Conservation (phyloP, 352 stramenopile species). For the Phytophthora nicotianae region DNA sequence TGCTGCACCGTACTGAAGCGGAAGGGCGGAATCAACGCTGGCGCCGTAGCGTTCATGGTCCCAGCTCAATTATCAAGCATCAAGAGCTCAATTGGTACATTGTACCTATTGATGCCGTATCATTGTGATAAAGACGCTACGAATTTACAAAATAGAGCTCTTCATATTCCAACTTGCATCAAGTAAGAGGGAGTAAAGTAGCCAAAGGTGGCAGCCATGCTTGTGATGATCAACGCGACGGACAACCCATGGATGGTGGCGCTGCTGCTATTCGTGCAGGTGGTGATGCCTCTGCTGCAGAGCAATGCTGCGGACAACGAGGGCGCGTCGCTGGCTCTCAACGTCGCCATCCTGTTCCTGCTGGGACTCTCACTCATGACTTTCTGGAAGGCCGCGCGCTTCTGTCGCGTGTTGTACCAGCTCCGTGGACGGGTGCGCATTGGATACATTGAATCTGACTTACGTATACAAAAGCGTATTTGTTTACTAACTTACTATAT, state of each 20-base stretch:
- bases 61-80: neutral
- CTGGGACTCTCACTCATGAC: slow-evolving; percentile 60
- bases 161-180: slow-evolving; percentile 17
- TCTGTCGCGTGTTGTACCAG: slow-evolving; percentile 58
- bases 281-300: slow-evolving; percentile 77
- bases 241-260: slow-evolving; percentile 85
- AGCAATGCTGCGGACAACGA: slow-evolving; percentile 61
- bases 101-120: slow-evolving; percentile 27
- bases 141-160: slow-evolving; percentile 6
- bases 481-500: too few species aligned
- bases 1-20: slow-evolving; percentile 87
- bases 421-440: slow-evolving; percentile 40
- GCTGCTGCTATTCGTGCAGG: slow-evolving; percentile 78
- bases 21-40: slow-evolving; percentile 86
- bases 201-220: slow-evolving; percentile 46
- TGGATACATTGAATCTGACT: slow-evolving; percentile 1
- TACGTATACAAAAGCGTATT: neutral
- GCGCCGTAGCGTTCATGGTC: slow-evolving; percentile 52
- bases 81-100: slow-evolving; percentile 9
- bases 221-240: slow-evolving; percentile 78
- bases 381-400: slow-evolving; percentile 59
- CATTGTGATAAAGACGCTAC: slow-evolving; percentile 14
- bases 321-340: slow-evolving; percentile 56
- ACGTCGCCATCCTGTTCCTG: slow-evolving; percentile 61
- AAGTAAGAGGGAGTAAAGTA: neutral